A percentile compares a stretch with the other conserved stretches of the same genome.
Conservation (phyloP, 768 basidiomycete species). For the Tephrocybe sp. region DNA sequence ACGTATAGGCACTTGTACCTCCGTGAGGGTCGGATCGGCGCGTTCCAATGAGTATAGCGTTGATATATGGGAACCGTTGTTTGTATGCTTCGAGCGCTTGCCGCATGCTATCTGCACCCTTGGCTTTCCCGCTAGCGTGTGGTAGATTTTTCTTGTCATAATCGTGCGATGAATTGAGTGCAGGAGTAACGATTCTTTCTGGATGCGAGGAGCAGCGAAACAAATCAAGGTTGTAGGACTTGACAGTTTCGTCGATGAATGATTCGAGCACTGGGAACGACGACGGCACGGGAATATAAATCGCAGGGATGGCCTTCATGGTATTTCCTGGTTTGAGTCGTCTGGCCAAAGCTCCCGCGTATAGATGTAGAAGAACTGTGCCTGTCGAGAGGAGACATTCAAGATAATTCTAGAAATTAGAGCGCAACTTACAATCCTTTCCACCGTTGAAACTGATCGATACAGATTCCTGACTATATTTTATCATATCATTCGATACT, state of each 20-base stretch:
- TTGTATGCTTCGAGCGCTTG: constrained; percentile 75
- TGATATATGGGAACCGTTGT: constrained; percentile 57
- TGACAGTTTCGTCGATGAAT: constrained; percentile 69
- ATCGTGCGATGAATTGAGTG: too few species aligned
- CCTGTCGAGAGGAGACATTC: constrained; percentile 43
- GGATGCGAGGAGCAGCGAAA: constrained; percentile 51
- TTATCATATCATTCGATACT: constrained; percentile 18
- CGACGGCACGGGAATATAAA: constrained; percentile 89
- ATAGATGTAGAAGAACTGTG: constrained; percentile 91
- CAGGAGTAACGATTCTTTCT: too few species aligned
- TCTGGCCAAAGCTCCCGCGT: constrained; percentile 67
- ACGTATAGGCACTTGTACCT: constrained; percentile 47
- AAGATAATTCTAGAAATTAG: constrained; percentile 14
- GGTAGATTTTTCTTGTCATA: constrained; percentile 23
- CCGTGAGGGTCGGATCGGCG: constrained; percentile 91
- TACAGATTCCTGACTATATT: constrained; percentile 57
- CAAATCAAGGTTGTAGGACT: constrained; percentile 72
- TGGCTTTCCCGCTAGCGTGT: constrained; percentile 46
- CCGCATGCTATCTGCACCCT: constrained; percentile 74
- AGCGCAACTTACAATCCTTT: constrained; percentile 93
- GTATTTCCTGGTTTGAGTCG: constrained; percentile 30
- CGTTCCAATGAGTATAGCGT: constrained; percentile 87
- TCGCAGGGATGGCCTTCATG: constrained; percentile 51
- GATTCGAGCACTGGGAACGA: constrained; percentile 82
- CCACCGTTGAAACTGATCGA: constrained; percentile 98